Evolutionary conservation across 2,329 filamentous ascomycete genomes (phyloP).

Genomic region (Didymella arachidicola): DNA sequence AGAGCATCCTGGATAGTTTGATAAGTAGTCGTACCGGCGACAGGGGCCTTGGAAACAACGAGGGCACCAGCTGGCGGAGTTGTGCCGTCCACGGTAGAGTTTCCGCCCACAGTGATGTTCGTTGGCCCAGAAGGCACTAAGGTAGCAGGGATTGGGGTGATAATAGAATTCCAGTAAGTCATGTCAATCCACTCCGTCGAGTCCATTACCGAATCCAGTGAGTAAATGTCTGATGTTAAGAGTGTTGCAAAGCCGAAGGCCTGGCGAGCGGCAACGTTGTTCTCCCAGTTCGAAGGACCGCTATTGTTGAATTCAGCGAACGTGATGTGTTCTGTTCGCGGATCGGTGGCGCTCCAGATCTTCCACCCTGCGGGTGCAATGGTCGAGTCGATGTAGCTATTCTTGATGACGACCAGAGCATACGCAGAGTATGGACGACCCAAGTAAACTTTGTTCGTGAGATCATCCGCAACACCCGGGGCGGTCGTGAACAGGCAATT

Average conservation of each 20-base stretch:
- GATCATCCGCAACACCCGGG: conserved; percentile 41
- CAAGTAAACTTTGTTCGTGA: conserved; percentile 54
- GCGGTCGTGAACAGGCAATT: conserved; percentile 56
- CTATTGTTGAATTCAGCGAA: conserved; percentile 67
- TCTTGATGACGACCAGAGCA: conserved; percentile 59
- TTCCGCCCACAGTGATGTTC: conserved; percentile 35
- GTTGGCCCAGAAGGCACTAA: conserved; percentile 24
- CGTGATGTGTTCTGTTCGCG: conserved; percentile 59
- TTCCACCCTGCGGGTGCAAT: conserved; percentile 67
- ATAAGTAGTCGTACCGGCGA: conserved; percentile 48
- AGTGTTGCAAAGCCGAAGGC: conserved; percentile 48
- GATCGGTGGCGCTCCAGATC: conserved; percentile 60
- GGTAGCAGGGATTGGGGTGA: conserved; percentile 41
- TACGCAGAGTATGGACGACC: conserved; percentile 61
- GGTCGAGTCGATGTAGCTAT: conserved; percentile 59
- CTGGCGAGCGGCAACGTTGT: conserved; percentile 46
- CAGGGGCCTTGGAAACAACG: conserved; percentile 51
- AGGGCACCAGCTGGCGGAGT: conserved; percentile 48
- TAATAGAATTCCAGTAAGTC: conserved; percentile 51
- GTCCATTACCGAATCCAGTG: conserved; percentile 46
- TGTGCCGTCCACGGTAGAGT: conserved; percentile 44
- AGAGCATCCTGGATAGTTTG: conserved; percentile 50
- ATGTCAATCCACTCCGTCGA: conserved; percentile 51
- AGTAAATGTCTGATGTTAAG: conserved; percentile 48
- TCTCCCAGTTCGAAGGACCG: conserved; percentile 54